These are phyloP conservation scores for Exophiala aquamarina DNA, from an alignment of 2,329 filamentous ascomycete species.

Conservation along the genomic window DNA sequence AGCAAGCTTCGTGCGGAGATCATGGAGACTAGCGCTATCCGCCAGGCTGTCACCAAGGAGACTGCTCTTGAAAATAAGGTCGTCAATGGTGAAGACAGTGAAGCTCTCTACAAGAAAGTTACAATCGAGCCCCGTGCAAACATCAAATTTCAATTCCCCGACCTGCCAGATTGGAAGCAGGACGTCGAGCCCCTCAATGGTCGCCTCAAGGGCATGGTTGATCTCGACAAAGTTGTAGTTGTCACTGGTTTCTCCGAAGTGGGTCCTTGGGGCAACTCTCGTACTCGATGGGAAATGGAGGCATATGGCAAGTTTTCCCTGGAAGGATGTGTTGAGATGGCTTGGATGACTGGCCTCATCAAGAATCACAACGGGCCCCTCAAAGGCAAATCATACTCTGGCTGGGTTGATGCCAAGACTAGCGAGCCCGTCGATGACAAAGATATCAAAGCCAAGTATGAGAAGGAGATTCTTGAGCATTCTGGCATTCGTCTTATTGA, in stretches of 20 bases:
- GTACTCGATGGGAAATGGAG: constrained; percentile 99
- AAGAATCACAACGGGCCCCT: constrained; percentile 96
- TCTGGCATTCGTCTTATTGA: constrained; percentile 97
- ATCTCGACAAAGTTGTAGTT: constrained; percentile 96
- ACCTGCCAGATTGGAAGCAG: constrained; percentile 84
- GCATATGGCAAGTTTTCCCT: constrained; percentile 94
- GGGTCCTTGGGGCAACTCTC: constrained; percentile 98
- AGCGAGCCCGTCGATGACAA: constrained; percentile 97
- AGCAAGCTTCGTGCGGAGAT: constrained; percentile 90
- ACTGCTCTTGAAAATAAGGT: constrained; percentile 96
- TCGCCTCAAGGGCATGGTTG: constrained; percentile 94
- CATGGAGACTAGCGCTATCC: constrained; percentile 91
- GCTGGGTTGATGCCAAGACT: constrained; percentile 91
- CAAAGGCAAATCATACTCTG: constrained; percentile 94
- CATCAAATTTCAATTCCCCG: constrained; percentile 95
- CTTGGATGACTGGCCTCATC: constrained; percentile 99
- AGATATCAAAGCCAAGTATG: constrained; percentile 95
- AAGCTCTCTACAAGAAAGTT: constrained; percentile 92
- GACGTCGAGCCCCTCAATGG: constrained; percentile 87
- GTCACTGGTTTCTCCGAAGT: constrained; percentile 96
- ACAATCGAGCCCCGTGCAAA: constrained; percentile 92
- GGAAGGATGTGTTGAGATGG: constrained; percentile 98
- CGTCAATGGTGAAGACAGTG: constrained; percentile 89
- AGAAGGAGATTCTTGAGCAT: constrained; percentile 94
- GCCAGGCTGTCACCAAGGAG: constrained; percentile 91